Base-by-base conservation (phyloP, 2,329 filamentous ascomycete genomes). In the Claviceps sp. region DNA sequence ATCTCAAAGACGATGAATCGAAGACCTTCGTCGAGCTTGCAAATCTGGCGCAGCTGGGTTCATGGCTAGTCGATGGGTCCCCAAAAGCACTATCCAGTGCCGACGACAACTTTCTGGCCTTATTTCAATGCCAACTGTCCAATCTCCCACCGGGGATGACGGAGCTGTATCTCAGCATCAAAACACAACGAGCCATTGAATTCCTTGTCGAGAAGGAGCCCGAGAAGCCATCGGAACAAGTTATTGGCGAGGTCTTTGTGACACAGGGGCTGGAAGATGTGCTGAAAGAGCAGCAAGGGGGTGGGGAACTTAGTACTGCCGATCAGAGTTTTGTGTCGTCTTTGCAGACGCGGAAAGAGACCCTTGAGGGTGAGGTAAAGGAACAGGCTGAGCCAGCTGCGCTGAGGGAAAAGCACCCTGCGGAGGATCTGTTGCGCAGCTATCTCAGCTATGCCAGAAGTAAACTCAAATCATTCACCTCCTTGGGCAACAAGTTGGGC, bases 201-300 rank as follows among this genome's bases (percentile, higher is more conserved):
- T 71, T 72, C 11, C 67, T 84, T 20, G 68, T 74, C 43, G 68
- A 67, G 6, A 64, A 76, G 47, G 68, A 72, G 1, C 77, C 75
- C 51, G 75, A 72, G 16, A 66, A 79, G 49, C 59, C 61, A 16
- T 67, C 71, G 14, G 77, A 79, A 14, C 75, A 79, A 16, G 67
- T 75, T 17, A 62, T 83, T 16, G 73, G 75, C 11, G 75, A 80
- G 50, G 71, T 79, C 3, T 72, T 34, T 34, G 29, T 87, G 38
- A 71, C 75, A 6, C 68, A 74, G 8, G 70, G 83, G 4, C 64
- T 86, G 2, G 73, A 83, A 26, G 70, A 71, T 11, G 66, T 68
- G 45, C 58, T 77, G 46, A 68, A 62, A 11, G 58, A 59, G 20
- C 59, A 66, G 37, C 64, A 65, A 47, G 61, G 61, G 3, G 61